Evolutionary conservation across 148 eudicot genomes (phyloP), one percentile per base, ranked within the genome.

Genomic region (Euryodendron excelsum): DNA sequence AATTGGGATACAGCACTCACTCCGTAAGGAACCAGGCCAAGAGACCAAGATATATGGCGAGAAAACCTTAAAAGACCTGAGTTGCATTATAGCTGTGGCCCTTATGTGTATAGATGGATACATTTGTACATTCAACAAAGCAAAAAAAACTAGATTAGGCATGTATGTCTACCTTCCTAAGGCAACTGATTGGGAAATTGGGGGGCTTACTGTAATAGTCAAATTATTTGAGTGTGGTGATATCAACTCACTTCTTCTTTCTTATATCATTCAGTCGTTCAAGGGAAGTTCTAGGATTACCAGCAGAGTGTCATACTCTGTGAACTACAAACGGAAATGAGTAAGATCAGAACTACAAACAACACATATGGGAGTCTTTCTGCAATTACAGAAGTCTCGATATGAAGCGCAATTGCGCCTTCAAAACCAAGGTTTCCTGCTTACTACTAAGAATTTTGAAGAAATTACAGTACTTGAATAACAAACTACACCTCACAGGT

Each of bases 91-190:
- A 25, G 17, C 5, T 60, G 64, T 12, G 15, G 31, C 60, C 60
- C 27, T 21, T 3, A 18, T 8, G 6, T 21, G 21, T 55, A 2
- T 4, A 55, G 27, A 18, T 62, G 30, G 69, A 33, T 2, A 65
- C 39, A 65, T 21, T n/a, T 17, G 45, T 33, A 34, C 13, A 33
- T 31, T 65, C 18, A 17, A 7, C 30, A 18, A 34, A 63, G 68
- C 68, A 65, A 65, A 65, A 65, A 65, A 15, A 30, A n/a, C 34
- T 65, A 65, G 69, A 64, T 31, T 65, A 0, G 25, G 68, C 68
- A 30, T 33, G 68, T 34, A 5, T 33, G 68, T 63, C 15, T 62
- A 2, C 23, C 61, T n/a, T 18, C 59, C 1, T 55, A 58, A 58
- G 65, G 33, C 17, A 64, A 34, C n/a, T 30, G 41, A 20, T 33